Evolutionary conservation across 352 stramenopile genomes (phyloP), one percentile per base, ranked within the genome.

Genomic region (Halophytophthora polymorphica): DNA sequence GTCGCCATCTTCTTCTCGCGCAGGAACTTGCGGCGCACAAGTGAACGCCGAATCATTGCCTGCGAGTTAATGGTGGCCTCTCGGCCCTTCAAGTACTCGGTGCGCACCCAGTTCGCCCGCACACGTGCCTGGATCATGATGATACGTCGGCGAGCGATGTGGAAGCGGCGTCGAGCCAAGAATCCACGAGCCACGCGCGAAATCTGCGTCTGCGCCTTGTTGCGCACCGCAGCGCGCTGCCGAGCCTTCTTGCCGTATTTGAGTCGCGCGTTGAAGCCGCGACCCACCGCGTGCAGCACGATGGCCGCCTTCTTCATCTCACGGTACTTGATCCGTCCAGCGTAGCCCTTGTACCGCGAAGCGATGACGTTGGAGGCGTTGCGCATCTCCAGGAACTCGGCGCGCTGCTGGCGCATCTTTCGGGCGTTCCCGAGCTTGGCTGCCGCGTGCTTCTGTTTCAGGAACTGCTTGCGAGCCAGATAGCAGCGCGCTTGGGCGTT

Each of bases 241-340:
- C 85, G 81, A 28, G 85, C 85, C 55, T 90, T 93, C 51, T 94
- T 95, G 45, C 85, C 85, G 46, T 88, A 93, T 57, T 95, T 95
- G 17, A 93, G 64, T 12, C 85, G 75, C 14, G 83, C 85, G 29
- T 90, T 62, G 51, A 85, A 95, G 15, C 85, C 85, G 28, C 85
- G 78, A 15, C 85, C 85, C 7, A 69, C 77, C 33, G 85, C 85
- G 45, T 95, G 85, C 4, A 95, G 57, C 19, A 81, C 58, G 38
- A 94, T 76, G n/a, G 79, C 85, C 18, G 85, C 73, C 21, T 69
- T 64, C 46, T 89, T 72, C 78, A 90, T 91, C 12, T 80, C 56
- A 13, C 56, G 39, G 56, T 92, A 95, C 34, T 79, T 83, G 13
- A 71, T 81, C 6, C 58, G 66, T 6, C 58, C 71, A 42, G 64